A percentile compares a stretch with the other conserved stretches of the same genome.
Evolutionary conservation across 352 stramenopile species (phyloP).

Genomic region (Globisporangium lucens): DNA sequence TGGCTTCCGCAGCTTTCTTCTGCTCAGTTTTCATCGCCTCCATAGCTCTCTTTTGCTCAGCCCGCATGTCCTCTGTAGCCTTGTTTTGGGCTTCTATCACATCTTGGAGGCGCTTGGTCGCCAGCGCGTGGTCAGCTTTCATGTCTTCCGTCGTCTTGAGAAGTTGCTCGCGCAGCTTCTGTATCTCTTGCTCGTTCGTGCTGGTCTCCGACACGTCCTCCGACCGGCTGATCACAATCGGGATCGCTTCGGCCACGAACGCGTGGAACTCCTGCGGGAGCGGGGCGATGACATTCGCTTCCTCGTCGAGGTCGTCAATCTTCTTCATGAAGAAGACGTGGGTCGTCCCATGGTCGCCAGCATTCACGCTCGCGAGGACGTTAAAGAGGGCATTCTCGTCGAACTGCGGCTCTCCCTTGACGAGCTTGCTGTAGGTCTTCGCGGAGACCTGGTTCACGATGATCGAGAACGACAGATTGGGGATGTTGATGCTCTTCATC

Average conservation of each 20-base stretch:
- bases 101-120: background rate
- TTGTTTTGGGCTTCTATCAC: background rate
- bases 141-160: no score
- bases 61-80: background rate
- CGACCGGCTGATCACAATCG: no score
- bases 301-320: background rate
- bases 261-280: background rate
- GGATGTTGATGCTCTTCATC: background rate
- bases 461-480: background rate
- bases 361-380: background rate
- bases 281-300: background rate
- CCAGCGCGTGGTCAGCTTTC: no score
- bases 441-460: background rate
- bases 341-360: background rate
- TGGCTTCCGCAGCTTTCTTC: no score
- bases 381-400: background rate
- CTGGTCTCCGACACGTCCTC: no score
- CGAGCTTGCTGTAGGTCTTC: background rate
- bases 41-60: background rate
- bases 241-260: background rate
- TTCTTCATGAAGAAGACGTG: background rate
- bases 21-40: no score
- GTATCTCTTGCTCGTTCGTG: no score
- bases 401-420: background rate
- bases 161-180: no score